Base-by-base conservation (phyloP, 2,329 filamentous ascomycete genomes). In the Talaromyces islandicus region DNA sequence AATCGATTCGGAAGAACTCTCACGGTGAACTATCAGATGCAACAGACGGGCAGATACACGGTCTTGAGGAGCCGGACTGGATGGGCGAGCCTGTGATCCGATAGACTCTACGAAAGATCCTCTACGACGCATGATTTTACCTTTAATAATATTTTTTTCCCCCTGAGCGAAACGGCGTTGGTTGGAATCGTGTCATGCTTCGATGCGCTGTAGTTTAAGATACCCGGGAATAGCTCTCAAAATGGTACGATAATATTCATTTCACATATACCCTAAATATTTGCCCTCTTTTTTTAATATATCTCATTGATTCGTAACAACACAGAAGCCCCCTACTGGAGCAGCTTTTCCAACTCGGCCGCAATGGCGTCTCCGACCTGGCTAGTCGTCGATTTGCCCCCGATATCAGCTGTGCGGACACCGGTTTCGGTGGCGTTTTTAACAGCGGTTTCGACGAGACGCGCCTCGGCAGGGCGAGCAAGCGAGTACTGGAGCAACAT, bases 401-500 rank as follows among this genome's bases (percentile, higher is more conserved):
- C 91, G 66, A 97, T 89, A 73, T 97, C 93, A 73, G 85, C 88
- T 17, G 93, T 97, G 64, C 86, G 82, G 54, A 92, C 76, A 38
- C 91, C 91, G 58, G 80, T 83, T 73, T 97, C 92, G 64, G 97
- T 88, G 56, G 90, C 88, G 59, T 83, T 85, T 71, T 85, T 84
- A 56, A 96, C 92, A 3, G 92, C 92, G 62, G 87, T 83, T 78
- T 97, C 92, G 64, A 97, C 85, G 55, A 87, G 85, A 63, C 85
- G 83, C 35, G 92, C 89, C 76, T 97, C 88, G 56, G 85, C 82
- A 30, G 89, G 86, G 66, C 92, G 85, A 69, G 87, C 86, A 61
- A 97, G 85, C 14, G 92, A 96, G 82, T 97, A 97, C 71, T 91
- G 88, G 70, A 97, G 84, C 88, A 99, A 90, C 92, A 97, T 96